Evolutionary conservation across 495 filamentous ascomycete genomes (phyloP).

Genomic region (Hypoxylon crocopeplum): DNA sequence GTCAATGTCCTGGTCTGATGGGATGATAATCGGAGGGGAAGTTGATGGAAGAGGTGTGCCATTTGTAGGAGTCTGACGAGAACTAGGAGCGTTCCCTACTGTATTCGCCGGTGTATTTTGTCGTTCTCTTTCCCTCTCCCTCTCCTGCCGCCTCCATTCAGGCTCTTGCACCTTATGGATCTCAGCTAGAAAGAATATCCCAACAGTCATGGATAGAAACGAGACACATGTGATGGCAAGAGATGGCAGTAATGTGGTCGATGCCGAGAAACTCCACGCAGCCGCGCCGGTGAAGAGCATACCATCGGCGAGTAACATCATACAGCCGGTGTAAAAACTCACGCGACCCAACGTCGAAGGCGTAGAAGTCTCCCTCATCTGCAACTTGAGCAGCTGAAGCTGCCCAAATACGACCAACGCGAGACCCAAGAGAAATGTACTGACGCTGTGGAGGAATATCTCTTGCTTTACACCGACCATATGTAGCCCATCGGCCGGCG

Average conservation of each 20-base stretch:
- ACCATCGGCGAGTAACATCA: constrained; percentile 88
- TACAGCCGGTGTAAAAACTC: constrained; percentile 84
- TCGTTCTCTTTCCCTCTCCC: constrained; percentile 56
- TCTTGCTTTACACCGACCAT: constrained; percentile 81
- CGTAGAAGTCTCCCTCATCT: constrained; percentile 91
- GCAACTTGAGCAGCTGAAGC: constrained; percentile 75
- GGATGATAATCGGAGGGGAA: constrained; percentile 72
- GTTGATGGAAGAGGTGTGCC: constrained; percentile 46
- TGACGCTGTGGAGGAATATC: constrained; percentile 68
- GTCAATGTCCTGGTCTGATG: constrained; percentile 82
- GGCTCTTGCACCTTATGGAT: constrained; percentile 89
- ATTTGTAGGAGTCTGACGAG: constrained; percentile 69
- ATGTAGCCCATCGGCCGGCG: constrained; percentile 69
- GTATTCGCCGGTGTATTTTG: constrained; percentile 27
- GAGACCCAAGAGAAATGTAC: constrained; percentile 71
- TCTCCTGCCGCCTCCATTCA: constrained; percentile 68
- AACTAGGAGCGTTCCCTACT: constrained; percentile 45
- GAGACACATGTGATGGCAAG: constrained; percentile 78
- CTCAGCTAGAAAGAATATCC: constrained; percentile 84
- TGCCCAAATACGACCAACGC: constrained; percentile 70
- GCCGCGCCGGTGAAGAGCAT: constrained; percentile 65
- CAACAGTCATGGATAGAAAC: constrained; percentile 66
- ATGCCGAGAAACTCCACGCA: constrained; percentile 68
- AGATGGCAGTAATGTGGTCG: constrained; percentile 70
- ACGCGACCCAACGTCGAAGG: constrained; percentile 92